Base-by-base conservation (phyloP, 306 rosid genomes). In the Hippophae rhamnoides region DNA sequence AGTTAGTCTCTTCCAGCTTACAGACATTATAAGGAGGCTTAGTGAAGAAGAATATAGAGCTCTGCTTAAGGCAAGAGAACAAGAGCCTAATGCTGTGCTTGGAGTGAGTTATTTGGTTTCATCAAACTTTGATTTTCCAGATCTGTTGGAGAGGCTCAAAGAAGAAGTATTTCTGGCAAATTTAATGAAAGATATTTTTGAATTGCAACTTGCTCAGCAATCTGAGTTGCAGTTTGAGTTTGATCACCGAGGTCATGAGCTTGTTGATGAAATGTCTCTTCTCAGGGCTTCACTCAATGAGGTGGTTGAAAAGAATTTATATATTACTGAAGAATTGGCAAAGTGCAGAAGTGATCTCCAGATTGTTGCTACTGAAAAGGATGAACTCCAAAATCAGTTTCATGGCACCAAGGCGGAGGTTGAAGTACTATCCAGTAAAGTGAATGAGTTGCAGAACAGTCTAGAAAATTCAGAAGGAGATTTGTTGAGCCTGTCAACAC, bases 251-350 rank as follows among this genome's bases (percentile, higher is more conserved):
- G 72, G 25, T 57, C 8, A 48, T 58, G 75, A 57, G 69, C 71
- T 81, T 66, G 60, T 73, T 67, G 76, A 86, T 7, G 78, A 90
- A 65, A 64, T 74, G 51, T 78, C 87, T 62, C 67, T 71, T 66
- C 82, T 83, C 50, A 71, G 27, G 68, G 78, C 70, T 59, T 78
- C 81, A 38, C 72, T 82, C 13, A 43, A 57, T 62, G 79, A 82
- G 67, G 74, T 72, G 44, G 13, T 49, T 67, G 87, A 68, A 78
- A 80, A 80, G 78, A 85, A 86, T 73, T 88, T 72, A 43, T 57
- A 13, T 69, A 88, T 92, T 53, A 58, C 43, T 57, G 82, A 84
- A 73, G 94, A 92, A 64, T 81, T 88, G 80, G 71, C 75, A 4
- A 71, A 64, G 67, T 81, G 93, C 76, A 82, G 60, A 47, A 56